A percentile compares a stretch with the other conserved stretches of the same genome.
These are phyloP conservation scores for Penicillium palitans DNA, from an alignment of 2,329 filamentous ascomycete species.

Conservation along the genomic window DNA sequence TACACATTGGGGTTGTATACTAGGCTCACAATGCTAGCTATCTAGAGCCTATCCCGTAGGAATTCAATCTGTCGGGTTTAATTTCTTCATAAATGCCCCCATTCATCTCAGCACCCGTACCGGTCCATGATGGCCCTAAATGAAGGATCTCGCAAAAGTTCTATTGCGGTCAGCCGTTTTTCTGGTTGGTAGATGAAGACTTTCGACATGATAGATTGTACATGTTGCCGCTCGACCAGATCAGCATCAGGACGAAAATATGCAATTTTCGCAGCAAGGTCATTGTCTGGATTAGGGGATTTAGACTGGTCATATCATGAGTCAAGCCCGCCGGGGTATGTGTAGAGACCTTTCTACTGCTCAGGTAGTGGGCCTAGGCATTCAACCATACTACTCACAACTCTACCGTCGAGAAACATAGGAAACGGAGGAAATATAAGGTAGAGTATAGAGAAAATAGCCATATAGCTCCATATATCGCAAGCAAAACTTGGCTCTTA, in stretches of 20 bases:
- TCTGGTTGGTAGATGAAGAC: constrained; percentile 28
- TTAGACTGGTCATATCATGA: constrained; percentile 32
- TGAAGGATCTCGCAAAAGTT: constrained; percentile 31
- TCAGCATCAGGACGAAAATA: constrained; percentile 22
- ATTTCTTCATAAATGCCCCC: no score
- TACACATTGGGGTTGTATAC: no score
- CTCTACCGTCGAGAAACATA: constrained; percentile 15
- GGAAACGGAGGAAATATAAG: constrained; percentile 22
- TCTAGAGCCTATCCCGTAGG: no score
- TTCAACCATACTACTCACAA: constrained; percentile 23
- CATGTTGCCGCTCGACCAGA: constrained; percentile 22
- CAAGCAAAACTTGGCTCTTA: constrained; percentile 28
- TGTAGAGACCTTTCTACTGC: constrained; percentile 27
- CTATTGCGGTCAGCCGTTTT: constrained; percentile 26
- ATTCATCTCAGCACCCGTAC: constrained; percentile 26
- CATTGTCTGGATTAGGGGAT: constrained; percentile 6
- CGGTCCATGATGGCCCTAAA: constrained; percentile 32
- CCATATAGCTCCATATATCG: constrained; percentile 37
- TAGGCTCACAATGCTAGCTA: no score
- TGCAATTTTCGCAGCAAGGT: constrained; percentile 18
- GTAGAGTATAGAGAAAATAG: constrained; percentile 31
- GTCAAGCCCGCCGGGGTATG: constrained; percentile 16
- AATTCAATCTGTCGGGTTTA: no score
- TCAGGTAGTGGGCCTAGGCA: constrained; percentile 29
- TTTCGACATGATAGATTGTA: constrained; percentile 24